Percentiles rank a stretch among this genome's conserved stretches.
phyloP scores from a whole-genome alignment of 371 early-diverging fungal species.

The Rhizopus microsporus region DNA sequence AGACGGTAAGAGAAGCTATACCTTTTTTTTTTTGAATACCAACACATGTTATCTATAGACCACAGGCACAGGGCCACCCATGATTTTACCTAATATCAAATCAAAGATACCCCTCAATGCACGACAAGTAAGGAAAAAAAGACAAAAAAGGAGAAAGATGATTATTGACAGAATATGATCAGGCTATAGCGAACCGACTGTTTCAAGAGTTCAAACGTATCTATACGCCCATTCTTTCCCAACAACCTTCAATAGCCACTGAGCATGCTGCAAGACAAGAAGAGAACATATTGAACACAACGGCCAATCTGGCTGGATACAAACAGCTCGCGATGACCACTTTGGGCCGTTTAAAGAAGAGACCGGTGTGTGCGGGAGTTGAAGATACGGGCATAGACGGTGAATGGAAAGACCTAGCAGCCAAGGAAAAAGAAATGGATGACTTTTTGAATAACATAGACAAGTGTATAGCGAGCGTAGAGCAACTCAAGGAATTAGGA shows the following conservation, averaged over 20 bases:
- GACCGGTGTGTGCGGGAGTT: conserved; percentile 29
- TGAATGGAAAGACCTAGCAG: conserved; percentile 45
- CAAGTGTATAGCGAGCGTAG: conserved; percentile 28
- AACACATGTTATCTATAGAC: background rate
- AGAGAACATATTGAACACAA: conserved; percentile 23
- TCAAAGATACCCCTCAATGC: conserved; percentile 36
- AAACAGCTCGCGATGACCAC: conserved; percentile 46
- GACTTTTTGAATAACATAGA: conserved; percentile 10
- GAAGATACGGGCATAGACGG: conserved; percentile 55
- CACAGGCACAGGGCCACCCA: conserved; percentile 35
- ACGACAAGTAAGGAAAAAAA: conserved; percentile 29
- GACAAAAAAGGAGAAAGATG: background rate
- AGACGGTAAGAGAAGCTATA: conserved; percentile 11
- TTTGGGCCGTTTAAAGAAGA: conserved; percentile 51
- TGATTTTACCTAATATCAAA: conserved; percentile 29
- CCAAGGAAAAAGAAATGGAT: background rate
- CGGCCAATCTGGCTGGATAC: conserved; percentile 45
- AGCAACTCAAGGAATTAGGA: conserved; percentile 23
- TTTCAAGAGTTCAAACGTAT: conserved; percentile 43
- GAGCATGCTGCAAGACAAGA: conserved; percentile 39
- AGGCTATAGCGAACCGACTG: conserved; percentile 40
- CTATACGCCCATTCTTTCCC: conserved; percentile 20
- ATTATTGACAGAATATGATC: background rate
- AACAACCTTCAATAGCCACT: conserved; percentile 26
- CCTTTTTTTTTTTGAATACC: background rate